These are phyloP conservation scores for Metschnikowia picachoensis DNA, from an alignment of 805 yeast species.

Conservation along the genomic window DNA sequence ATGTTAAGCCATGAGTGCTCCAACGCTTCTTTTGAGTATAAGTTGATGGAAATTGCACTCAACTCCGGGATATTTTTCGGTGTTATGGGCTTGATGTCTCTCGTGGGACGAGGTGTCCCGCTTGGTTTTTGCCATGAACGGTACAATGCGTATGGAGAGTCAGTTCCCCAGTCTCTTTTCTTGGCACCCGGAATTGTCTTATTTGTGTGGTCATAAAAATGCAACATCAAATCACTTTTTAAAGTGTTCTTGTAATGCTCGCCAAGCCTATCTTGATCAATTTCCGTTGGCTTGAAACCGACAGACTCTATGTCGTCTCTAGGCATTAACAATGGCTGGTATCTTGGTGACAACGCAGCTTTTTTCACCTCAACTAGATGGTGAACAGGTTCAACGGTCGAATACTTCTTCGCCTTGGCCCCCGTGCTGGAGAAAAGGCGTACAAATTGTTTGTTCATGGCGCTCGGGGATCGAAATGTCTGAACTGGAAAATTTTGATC, in stretches of 20 bases:
- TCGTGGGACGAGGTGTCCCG: constrained; percentile 72
- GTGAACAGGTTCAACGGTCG: constrained; percentile 87
- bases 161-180: constrained; percentile 78
- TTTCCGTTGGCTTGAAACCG: constrained; percentile 66
- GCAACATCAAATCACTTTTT: constrained; percentile 71
- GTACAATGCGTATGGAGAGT: constrained; percentile 84
- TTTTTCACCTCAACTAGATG: constrained; percentile 79
- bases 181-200: constrained; percentile 57
- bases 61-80: constrained; percentile 70
- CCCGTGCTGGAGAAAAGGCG: constrained; percentile 38
- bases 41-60: constrained; percentile 63
- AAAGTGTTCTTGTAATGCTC: constrained; percentile 76
- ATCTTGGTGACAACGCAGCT: constrained; percentile 67
- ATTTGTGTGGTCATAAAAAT: constrained; percentile 68
- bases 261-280: constrained; percentile 73
- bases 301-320: constrained; percentile 78
- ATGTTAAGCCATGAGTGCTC: constrained; percentile 69
- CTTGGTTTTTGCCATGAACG: constrained; percentile 73
- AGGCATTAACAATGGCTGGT: constrained; percentile 60
- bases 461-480: background rate
- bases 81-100: constrained; percentile 66
- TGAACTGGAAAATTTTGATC: constrained; percentile 10
- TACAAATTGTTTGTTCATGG: constrained; percentile 22
- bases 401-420: constrained; percentile 48
- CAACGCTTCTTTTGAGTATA: constrained; percentile 71